These are phyloP conservation scores for Clonostachys byssicola DNA, from an alignment of 2,329 filamentous ascomycete species.

Conservation along the genomic window DNA sequence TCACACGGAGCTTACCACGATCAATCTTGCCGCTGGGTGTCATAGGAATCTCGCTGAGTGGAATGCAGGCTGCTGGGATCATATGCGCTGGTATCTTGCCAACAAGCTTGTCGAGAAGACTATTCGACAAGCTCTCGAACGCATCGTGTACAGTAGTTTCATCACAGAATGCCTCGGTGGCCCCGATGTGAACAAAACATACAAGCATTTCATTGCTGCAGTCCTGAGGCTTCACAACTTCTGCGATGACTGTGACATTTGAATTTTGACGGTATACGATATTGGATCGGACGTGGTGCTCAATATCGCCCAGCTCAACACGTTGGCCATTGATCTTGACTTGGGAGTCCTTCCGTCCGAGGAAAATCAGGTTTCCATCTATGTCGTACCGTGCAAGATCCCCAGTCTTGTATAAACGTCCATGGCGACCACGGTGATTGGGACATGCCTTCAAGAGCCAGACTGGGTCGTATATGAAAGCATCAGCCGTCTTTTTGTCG, in stretches of 20 bases:
- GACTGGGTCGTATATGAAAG: slow-evolving; percentile 1
- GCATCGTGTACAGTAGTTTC: no score
- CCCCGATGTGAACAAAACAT: no score
- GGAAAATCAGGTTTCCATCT: slow-evolving; percentile 22
- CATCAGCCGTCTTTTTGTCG: slow-evolving; percentile 2
- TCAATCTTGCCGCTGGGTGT: neutral
- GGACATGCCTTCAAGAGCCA: neutral
- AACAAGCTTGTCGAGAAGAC: no score
- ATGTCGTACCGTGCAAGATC: slow-evolving; percentile 21
- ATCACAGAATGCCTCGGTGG: no score
- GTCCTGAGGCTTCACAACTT: no score
- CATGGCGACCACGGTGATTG: neutral
- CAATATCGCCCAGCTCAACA: slow-evolving; percentile 39
- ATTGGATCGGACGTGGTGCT: slow-evolving; percentile 3
- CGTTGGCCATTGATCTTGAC: slow-evolving; percentile 46
- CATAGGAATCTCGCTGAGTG: neutral
- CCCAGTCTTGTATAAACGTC: slow-evolving; percentile 8
- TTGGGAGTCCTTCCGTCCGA: slow-evolving; percentile 35
- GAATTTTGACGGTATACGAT: no score
- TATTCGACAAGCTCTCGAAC: no score
- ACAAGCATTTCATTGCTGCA: no score
- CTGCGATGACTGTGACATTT: no score
- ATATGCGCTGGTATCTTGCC: neutral
- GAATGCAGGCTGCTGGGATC: neutral
- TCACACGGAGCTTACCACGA: slow-evolving; percentile 13